Base-by-base conservation (phyloP, 345 rosid genomes). In the Streptanthus diversifolius region DNA sequence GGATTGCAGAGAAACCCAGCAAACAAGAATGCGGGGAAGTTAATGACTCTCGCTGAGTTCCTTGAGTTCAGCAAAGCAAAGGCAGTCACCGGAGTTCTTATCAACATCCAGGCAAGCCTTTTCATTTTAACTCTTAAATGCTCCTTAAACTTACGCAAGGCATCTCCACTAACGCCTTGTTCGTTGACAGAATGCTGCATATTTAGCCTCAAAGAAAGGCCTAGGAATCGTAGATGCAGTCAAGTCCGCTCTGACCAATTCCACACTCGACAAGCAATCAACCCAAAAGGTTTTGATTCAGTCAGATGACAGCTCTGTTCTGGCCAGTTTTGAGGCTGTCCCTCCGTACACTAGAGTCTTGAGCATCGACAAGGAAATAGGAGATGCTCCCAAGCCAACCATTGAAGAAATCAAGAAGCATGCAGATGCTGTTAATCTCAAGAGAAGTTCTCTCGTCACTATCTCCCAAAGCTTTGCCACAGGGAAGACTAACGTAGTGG, bases 261-360 rank as follows among this genome's bases (percentile, higher is more conserved):
- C 97, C 52, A 81, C 84, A 17, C 75, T 89, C 7, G 91, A 89
- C 84, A 82, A 83, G 72, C 87, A 88, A 83, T 74, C 87, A 41
- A 85, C 87, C 12, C 88, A 86, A 13, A 83, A 83, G 75, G 90
- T 91, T 44, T 39, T 89, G 59, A 87, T 95, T 47, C 79, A 81
- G 73, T 95, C 99, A 33, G 95, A 86, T 27, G 96, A 95, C 77
- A 86, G 81, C 15, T 83, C 96, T 0, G 96, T 93, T 36, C 63
- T 93, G 70, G 58, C 82, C 18, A 83, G 80, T 54, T 91, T 88
- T 56, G 56, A 79, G 17, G 74, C 75, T 8, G 59, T 79, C 41
- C 74, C 83, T 8, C 58, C 85, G 5, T 89, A 82, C 85, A 80
- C 71, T 43, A 88, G 90, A 82, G 82, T 90, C 32, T 60, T 91